Conservation (phyloP, 495 filamentous ascomycete genomes). For the Achaetomiella virescens region DNA sequence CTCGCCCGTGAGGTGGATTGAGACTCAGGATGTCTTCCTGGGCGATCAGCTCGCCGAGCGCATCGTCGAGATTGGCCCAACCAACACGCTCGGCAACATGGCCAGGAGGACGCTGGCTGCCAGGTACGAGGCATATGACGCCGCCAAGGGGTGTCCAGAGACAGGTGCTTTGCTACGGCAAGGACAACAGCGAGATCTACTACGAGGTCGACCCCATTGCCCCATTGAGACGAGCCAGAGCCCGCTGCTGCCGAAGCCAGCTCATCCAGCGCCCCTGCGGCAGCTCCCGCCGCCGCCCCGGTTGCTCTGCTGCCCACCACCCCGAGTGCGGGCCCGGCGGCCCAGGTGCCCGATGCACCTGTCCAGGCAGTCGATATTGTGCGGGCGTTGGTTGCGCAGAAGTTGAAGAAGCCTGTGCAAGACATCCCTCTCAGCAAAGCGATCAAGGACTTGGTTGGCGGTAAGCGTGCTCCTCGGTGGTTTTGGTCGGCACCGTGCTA, state of each 20-base stretch:
- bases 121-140: slow-evolving; percentile 99
- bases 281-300: slow-evolving; percentile 47
- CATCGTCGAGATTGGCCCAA: slow-evolving; percentile 94
- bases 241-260: slow-evolving; percentile 44
- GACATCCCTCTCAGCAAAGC: slow-evolving; percentile 94
- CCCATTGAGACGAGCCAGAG: slow-evolving; percentile 82
- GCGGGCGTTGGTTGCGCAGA: slow-evolving; percentile 89
- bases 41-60: slow-evolving; percentile 92
- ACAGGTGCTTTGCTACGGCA: slow-evolving; percentile 98
- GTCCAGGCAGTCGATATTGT: slow-evolving; percentile 86
- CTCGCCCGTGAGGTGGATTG: slow-evolving; percentile 97
- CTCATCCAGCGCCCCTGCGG: slow-evolving; percentile 39
- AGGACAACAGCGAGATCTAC: slow-evolving; percentile 98
- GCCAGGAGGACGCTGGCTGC: slow-evolving; percentile 90
- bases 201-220: slow-evolving; percentile 95
- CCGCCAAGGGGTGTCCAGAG: slow-evolving; percentile 89
- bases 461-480: slow-evolving; percentile 43
- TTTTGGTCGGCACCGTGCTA: slow-evolving; percentile 9
- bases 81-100: slow-evolving; percentile 98
- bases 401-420: slow-evolving; percentile 85
- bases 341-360: slow-evolving; percentile 76
- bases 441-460: slow-evolving; percentile 97
- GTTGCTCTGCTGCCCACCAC: slow-evolving; percentile 56
- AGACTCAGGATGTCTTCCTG: slow-evolving; percentile 98
- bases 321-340: slow-evolving; percentile 79